Conservation (phyloP, 805 yeast species). For the Lachancea dasiensis region DNA sequence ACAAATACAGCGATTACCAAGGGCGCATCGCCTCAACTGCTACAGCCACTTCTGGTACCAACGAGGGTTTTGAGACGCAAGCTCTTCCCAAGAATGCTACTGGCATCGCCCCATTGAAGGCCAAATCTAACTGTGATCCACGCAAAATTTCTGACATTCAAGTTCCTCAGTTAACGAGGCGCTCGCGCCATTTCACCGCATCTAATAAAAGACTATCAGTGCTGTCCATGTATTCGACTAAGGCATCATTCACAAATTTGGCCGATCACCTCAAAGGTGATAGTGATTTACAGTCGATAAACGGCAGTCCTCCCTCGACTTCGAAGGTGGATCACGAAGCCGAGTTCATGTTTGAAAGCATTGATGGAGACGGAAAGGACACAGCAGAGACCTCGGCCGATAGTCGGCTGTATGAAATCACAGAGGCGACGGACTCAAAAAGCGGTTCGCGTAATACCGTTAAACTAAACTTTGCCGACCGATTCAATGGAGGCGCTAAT, state of each 20-base stretch:
- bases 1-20: conserved; percentile 1
- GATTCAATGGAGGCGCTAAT: conserved; percentile 22
- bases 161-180: conserved; percentile 67
- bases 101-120: conserved; percentile 21
- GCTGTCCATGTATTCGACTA: conserved; percentile 65
- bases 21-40: conserved; percentile 6
- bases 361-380: conserved; percentile 26
- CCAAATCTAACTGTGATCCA: conserved; percentile 33
- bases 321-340: conserved; percentile 21
- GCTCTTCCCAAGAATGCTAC: conserved; percentile 26
- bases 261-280: conserved; percentile 36
- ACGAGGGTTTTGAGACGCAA: conserved; percentile 17
- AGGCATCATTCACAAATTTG: conserved; percentile 56
- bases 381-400: conserved; percentile 12
- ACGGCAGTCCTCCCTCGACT: conserved; percentile 14
- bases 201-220: conserved; percentile 66
- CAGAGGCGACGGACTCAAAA: conserved; percentile 12
- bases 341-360: conserved; percentile 27
- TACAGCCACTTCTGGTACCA: conserved; percentile 12
- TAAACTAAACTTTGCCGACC: conserved; percentile 37
- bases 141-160: conserved; percentile 54
- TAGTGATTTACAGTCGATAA: conserved; percentile 9
- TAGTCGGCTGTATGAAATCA: conserved; percentile 18
- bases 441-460: conserved; percentile 16
- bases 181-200: conserved; percentile 54